phyloP scores from a whole-genome alignment of 2,329 filamentous ascomycete species.

The Curvularia sp. region DNA sequence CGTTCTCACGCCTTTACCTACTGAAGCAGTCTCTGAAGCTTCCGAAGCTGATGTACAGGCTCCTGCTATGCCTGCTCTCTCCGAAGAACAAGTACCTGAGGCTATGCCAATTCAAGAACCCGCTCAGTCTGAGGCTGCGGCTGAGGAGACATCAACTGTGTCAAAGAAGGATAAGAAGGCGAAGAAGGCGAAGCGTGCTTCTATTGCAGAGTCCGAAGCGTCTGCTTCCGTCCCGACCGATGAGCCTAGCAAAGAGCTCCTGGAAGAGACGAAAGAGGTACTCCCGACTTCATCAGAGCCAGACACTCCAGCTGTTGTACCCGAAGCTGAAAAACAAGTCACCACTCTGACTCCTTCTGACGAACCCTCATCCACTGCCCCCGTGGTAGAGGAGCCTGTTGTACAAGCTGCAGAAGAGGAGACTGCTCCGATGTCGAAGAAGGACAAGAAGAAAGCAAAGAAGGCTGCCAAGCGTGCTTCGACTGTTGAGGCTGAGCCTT shows the following conservation, averaged over 20 bases:
- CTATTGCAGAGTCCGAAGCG: conserved; percentile 18
- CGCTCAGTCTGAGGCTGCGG: neutral
- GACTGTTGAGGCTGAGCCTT: conserved; percentile 8
- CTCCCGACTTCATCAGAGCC: neutral
- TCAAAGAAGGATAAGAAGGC: conserved; percentile 32
- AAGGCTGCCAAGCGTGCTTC: conserved; percentile 27
- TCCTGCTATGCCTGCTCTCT: neutral
- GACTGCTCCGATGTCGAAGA: conserved; percentile 18
- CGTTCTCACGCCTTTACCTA: neutral
- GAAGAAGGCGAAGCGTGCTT: conserved; percentile 32
- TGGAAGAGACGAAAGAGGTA: neutral
- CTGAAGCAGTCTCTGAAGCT: conserved; percentile 1
- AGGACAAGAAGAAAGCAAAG: conserved; percentile 36
- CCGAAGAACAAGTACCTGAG: neutral
- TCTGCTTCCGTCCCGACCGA: conserved; percentile 14
- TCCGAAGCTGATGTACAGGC: neutral
- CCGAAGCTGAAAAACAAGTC: neutral
- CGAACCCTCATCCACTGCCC: neutral
- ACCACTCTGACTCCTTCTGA: neutral
- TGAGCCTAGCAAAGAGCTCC: conserved; percentile 9
- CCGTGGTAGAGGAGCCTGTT: neutral
- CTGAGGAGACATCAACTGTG: neutral
- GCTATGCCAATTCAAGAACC: conserved; percentile 3
- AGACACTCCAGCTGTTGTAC: neutral
- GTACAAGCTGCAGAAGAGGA: conserved; percentile 15